phyloP scores from a whole-genome alignment of 2,329 filamentous ascomycete species.

The Colletotrichum godetiae region DNA sequence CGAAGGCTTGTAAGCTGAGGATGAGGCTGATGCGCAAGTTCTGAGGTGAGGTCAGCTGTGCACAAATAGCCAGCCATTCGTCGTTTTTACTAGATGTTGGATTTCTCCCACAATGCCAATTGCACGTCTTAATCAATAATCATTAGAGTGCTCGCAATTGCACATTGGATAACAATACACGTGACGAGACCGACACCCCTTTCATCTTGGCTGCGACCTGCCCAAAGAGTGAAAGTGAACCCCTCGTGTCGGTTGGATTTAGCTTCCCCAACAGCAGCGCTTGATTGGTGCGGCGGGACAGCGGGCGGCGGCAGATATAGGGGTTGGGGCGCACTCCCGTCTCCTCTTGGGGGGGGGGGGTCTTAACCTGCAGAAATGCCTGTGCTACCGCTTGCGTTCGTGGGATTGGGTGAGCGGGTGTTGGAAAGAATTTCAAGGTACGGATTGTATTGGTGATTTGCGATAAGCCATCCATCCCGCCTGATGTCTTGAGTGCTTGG shows the following conservation, averaged over 20 bases:
- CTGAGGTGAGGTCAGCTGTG: slow-evolving; percentile 4
- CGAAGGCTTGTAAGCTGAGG: not conserved
- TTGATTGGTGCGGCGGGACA: slow-evolving; percentile 26
- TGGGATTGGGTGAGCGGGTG: not conserved
- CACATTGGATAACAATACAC: not conserved
- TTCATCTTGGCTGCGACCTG: slow-evolving; percentile 27
- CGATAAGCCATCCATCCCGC: not conserved
- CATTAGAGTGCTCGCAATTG: not conserved
- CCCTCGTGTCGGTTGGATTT: slow-evolving; percentile 4
- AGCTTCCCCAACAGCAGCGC: not conserved
- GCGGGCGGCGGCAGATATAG: slow-evolving; percentile 28
- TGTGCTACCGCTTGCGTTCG: not conserved
- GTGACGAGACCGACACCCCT: slow-evolving; percentile 11
- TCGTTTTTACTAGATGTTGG: not conserved
- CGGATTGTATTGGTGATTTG: not conserved
- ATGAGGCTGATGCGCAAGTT: not conserved
- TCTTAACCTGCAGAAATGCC: not conserved
- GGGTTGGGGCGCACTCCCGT: slow-evolving; percentile 2
- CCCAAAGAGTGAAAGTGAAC: slow-evolving; percentile 3
- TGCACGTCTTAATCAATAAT: no score
- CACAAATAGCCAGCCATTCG: not conserved
- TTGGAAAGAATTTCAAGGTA: not conserved
- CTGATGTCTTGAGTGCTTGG: not conserved
- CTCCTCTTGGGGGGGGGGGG: no score
- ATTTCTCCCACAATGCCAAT: no score